These are phyloP conservation scores for Beauveria asiatica DNA, from an alignment of 2,329 filamentous ascomycete genomes.

Conservation along the genomic window DNA sequence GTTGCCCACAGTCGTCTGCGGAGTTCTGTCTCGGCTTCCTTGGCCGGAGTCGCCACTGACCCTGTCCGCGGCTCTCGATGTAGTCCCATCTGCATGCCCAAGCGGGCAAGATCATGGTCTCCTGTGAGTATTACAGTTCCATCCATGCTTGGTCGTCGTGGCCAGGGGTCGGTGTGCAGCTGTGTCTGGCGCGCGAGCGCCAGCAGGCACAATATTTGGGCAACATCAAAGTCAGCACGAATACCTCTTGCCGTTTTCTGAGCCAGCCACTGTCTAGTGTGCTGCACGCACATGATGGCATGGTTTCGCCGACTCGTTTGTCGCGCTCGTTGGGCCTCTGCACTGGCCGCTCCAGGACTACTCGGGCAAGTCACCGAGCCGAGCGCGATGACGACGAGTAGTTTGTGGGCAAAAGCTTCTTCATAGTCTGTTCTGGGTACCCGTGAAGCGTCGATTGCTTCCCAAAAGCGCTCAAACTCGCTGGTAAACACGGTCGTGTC, in stretches of 20 bases:
- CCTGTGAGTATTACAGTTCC: slow-evolving; percentile 6
- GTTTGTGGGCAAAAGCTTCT: slow-evolving; percentile 37
- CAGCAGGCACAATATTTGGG: slow-evolving; percentile 25
- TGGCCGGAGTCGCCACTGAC: slow-evolving; percentile 29
- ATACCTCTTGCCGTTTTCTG: slow-evolving; percentile 7
- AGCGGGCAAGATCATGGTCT: slow-evolving; percentile 21
- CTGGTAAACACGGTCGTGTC: slow-evolving; percentile 42
- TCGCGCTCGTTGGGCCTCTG: not conserved
- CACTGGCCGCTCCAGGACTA: not conserved
- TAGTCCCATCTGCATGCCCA: slow-evolving; percentile 42
- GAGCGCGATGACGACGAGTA: slow-evolving; percentile 46
- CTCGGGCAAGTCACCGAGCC: slow-evolving; percentile 30
- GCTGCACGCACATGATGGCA: slow-evolving; percentile 17
- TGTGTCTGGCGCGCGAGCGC: slow-evolving; percentile 20
- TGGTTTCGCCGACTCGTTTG: slow-evolving; percentile 4
- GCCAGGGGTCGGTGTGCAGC: slow-evolving; percentile 1
- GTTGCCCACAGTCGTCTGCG: slow-evolving; percentile 41
- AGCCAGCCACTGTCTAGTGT: slow-evolving; percentile 17
- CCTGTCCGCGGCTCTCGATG: slow-evolving; percentile 37
- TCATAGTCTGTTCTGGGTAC: slow-evolving; percentile 16
- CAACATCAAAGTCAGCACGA: slow-evolving; percentile 7
- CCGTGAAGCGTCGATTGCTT: slow-evolving; percentile 10
- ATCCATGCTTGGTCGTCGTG: not conserved
- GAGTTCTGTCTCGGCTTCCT: slow-evolving; percentile 32
- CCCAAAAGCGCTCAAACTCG: slow-evolving; percentile 37